Evolutionary conservation across 2,329 filamentous ascomycete species (phyloP).

Genomic region (Venturia oleaginea): DNA sequence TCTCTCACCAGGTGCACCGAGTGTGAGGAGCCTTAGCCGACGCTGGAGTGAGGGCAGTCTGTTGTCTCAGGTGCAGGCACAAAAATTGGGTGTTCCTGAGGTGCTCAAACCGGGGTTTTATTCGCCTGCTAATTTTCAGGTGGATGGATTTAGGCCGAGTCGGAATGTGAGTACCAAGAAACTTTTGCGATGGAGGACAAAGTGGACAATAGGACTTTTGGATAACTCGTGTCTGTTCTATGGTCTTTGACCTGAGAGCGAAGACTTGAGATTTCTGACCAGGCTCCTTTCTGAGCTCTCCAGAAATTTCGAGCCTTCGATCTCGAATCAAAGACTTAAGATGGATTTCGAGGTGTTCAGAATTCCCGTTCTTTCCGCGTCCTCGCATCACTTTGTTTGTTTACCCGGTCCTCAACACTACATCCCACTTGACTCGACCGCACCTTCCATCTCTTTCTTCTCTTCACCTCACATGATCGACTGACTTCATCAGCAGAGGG

Average conservation of each 20-base stretch:
- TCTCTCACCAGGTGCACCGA: neutral
- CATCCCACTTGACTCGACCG: neutral
- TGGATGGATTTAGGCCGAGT: neutral
- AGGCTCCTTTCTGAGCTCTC: neutral
- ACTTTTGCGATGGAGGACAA: no score
- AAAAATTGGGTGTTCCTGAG: neutral
- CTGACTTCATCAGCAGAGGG: neutral
- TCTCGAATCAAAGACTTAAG: neutral
- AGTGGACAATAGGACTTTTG: no score
- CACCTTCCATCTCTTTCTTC: neutral
- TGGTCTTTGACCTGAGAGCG: neutral
- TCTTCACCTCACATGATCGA: neutral
- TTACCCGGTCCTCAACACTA: neutral
- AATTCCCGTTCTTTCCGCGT: neutral
- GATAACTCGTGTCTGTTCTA: neutral
- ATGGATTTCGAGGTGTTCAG: neutral
- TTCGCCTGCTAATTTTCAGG: neutral
- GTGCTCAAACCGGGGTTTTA: neutral
- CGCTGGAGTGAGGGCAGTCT: slow-evolving; percentile 7
- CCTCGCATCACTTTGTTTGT: neutral
- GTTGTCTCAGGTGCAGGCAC: neutral
- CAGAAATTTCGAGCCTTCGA: neutral
- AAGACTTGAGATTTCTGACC: neutral
- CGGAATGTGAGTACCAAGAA: neutral
- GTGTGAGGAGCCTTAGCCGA: slow-evolving; percentile 1